Conservation (phyloP, 2,329 filamentous ascomycete species). For the Pseudogymnoascus sp. region DNA sequence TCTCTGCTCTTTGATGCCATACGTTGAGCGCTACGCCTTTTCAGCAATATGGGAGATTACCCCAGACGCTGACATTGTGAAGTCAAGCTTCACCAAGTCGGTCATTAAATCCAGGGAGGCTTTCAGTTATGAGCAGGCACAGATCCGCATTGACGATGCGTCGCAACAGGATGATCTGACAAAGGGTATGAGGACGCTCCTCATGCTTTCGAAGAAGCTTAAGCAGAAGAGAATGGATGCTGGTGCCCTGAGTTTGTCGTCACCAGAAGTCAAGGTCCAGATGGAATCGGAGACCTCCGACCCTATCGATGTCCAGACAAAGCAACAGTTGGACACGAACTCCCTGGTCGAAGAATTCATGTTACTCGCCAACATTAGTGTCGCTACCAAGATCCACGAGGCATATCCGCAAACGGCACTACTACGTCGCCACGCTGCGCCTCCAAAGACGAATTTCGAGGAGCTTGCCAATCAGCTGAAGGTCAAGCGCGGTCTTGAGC, state of each 20-base stretch:
- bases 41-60: constrained; percentile 86
- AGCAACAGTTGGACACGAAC: constrained; percentile 89
- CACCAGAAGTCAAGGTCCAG: constrained; percentile 95
- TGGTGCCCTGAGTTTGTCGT: constrained; percentile 88
- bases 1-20: constrained; percentile 91
- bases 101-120: constrained; percentile 95
- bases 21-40: constrained; percentile 90
- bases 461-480: constrained; percentile 86
- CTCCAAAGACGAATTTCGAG: constrained; percentile 94
- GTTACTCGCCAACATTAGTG: constrained; percentile 94
- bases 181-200: constrained; percentile 75
- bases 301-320: constrained; percentile 92
- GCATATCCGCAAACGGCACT: constrained; percentile 94
- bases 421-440: constrained; percentile 82
- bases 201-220: constrained; percentile 85
- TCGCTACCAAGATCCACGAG: constrained; percentile 82
- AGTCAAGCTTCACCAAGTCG: constrained; percentile 87
- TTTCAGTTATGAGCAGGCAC: constrained; percentile 95
- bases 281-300: constrained; percentile 94
- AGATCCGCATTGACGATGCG: constrained; percentile 83
- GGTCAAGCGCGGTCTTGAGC: constrained; percentile 72
- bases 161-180: constrained; percentile 87
- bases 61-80: constrained; percentile 75
- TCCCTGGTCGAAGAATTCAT: constrained; percentile 99
- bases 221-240: constrained; percentile 95